Percentiles rank a stretch among this genome's conserved stretches.
Evolutionary conservation across 352 stramenopile species (phyloP).

Genomic region (Phytophthora brassicae): DNA sequence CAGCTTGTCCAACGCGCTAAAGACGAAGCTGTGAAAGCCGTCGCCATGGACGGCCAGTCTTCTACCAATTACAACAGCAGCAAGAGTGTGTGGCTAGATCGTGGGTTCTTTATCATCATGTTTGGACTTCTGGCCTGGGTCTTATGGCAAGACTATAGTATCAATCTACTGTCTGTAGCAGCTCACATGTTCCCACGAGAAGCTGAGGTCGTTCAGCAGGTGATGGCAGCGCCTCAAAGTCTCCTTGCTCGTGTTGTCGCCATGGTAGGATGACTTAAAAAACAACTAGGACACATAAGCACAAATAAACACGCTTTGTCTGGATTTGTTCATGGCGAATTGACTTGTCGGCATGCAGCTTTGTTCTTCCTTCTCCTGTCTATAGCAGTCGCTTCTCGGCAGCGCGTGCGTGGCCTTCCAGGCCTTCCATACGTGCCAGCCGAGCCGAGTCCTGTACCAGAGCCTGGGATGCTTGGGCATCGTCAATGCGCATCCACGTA

Average conservation of each 20-base stretch:
- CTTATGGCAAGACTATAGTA: conserved; percentile 53
- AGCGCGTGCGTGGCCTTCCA: conserved; percentile 80
- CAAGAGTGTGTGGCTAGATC: conserved; percentile 50
- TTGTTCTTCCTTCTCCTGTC: conserved; percentile 8
- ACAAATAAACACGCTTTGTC: conserved; percentile 22
- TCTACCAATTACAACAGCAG: conserved; percentile 10
- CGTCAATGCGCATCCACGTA: conserved; percentile 98
- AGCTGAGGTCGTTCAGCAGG: conserved; percentile 38
- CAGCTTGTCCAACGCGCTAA: conserved; percentile 44
- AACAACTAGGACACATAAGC: conserved; percentile 8
- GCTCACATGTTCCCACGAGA: conserved; percentile 51
- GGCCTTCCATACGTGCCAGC: conserved; percentile 91
- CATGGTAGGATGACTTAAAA: conserved; percentile 18
- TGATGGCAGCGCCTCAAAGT: conserved; percentile 18
- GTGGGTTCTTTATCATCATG: conserved; percentile 41
- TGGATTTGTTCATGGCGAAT: conserved; percentile 34
- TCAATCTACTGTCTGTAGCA: conserved; percentile 50
- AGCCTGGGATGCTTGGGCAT: conserved; percentile 71
- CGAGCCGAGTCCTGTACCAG: conserved; percentile 94
- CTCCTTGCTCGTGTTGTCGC: conserved; percentile 5
- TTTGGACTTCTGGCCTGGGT: conserved; percentile 44
- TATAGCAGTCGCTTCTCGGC: conserved; percentile 82
- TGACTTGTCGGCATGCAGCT: conserved; percentile 3
- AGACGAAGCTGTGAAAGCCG: conserved; percentile 28
- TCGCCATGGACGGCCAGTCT: background rate